A percentile compares a stretch with the other conserved stretches of the same genome.
Evolutionary conservation across 169 alveolate genomes (phyloP).

Genomic region (Plasmodium sp.): DNA sequence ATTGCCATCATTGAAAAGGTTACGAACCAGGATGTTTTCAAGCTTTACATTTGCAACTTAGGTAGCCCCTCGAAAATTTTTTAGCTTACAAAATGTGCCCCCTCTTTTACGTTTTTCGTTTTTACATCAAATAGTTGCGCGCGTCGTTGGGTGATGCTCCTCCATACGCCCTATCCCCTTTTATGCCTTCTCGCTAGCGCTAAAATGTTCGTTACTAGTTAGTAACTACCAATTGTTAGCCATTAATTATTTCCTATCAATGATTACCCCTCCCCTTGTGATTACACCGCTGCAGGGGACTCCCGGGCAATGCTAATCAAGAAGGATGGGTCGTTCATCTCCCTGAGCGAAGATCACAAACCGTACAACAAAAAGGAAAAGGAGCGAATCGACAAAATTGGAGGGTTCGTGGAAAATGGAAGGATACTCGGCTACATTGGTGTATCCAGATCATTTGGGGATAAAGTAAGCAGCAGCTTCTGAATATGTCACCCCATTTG

Average conservation of each 20-base stretch:
- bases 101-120: neutral
- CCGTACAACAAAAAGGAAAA: conserved; percentile 65
- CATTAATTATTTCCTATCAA: neutral
- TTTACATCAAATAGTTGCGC: neutral
- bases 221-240: neutral
- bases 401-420: conserved; percentile 69
- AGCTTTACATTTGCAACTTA: conserved; percentile 65
- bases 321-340: conserved; percentile 62
- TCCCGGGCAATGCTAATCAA: conserved; percentile 70
- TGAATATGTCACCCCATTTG: neutral
- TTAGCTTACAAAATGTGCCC: neutral
- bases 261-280: neutral
- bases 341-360: conserved; percentile 67
- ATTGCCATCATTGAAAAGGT: conserved; percentile 68
- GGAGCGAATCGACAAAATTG: conserved; percentile 63
- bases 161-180: neutral
- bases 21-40: conserved; percentile 20
- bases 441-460: conserved; percentile 71
- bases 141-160: neutral
- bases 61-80: conserved; percentile 5
- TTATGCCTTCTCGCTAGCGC: neutral
- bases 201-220: neutral
- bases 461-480: conserved; percentile 15
- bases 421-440: conserved; percentile 71
- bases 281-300: conserved; percentile 12